Conservation (phyloP, 148 eudicot genomes). For the Tetragonia tetragonoides region DNA sequence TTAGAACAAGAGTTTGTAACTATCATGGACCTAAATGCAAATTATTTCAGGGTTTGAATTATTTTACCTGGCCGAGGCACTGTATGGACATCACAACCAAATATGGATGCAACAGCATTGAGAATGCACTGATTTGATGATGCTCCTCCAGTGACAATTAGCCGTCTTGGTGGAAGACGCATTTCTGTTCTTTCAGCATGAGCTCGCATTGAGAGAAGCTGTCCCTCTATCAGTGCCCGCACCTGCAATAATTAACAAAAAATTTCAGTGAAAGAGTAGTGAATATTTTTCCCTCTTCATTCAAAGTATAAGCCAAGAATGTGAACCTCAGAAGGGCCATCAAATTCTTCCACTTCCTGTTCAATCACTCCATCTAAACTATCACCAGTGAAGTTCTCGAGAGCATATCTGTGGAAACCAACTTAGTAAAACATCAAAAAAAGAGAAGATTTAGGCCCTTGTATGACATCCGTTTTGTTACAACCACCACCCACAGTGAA, state of each 20-base stretch:
- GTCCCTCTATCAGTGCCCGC: slow-evolving; percentile 81
- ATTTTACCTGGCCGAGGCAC: slow-evolving; percentile 70
- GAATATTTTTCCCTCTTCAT: too few relatives aligned
- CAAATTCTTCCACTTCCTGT: slow-evolving; percentile 69
- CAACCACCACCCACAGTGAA: not conserved
- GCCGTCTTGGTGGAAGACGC: slow-evolving; percentile 87
- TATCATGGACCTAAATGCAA: too few relatives aligned
- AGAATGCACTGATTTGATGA: slow-evolving; percentile 76
- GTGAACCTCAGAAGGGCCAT: slow-evolving; percentile 72
- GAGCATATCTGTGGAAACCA: slow-evolving; percentile 71
- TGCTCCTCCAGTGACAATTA: slow-evolving; percentile 98
- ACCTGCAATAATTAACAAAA: slow-evolving; percentile 43
- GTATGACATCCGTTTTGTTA: too few relatives aligned
- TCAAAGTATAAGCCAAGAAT: not conserved
- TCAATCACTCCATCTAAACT: slow-evolving; percentile 54
- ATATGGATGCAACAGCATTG: slow-evolving; percentile 60
- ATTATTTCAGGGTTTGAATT: not conserved
- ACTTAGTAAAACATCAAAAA: slow-evolving; percentile 33
- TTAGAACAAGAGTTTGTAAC: too few relatives aligned
- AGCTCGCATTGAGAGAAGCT: slow-evolving; percentile 76
- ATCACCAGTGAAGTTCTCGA: slow-evolving; percentile 59
- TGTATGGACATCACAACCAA: slow-evolving; percentile 81
- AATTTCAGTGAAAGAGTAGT: too few relatives aligned
- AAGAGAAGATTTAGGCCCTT: not conserved
- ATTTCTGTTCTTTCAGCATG: slow-evolving; percentile 85